phyloP scores from a whole-genome alignment of 2,329 filamentous ascomycete genomes.

The Metarhizium album region DNA sequence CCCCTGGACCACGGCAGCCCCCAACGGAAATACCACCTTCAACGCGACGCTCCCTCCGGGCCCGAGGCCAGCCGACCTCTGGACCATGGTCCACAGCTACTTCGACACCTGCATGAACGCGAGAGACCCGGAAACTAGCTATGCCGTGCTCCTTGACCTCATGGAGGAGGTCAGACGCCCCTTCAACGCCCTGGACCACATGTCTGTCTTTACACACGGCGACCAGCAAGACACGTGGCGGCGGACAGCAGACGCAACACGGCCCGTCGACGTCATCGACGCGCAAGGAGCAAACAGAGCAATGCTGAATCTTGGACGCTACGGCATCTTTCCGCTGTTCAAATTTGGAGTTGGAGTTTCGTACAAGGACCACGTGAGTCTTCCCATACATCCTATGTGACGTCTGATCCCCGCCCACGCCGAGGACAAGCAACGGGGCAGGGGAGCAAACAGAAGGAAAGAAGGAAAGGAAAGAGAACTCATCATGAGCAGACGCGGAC shows the following conservation, averaged over 20 bases:
- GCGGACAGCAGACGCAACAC: not conserved
- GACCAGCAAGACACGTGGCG: not conserved
- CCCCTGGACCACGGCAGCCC: not conserved
- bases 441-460: no score
- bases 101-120: slow-evolving; percentile 5
- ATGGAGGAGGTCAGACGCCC: slow-evolving; percentile 4
- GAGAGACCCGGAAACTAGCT: not conserved
- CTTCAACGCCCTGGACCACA: slow-evolving; percentile 1
- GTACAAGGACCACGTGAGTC: no score
- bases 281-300: slow-evolving; percentile 1
- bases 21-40: not conserved
- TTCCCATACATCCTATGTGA: no score
- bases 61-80: not conserved
- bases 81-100: slow-evolving; percentile 2
- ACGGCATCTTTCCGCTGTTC: slow-evolving; percentile 8
- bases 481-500: not conserved
- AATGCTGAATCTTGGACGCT: not conserved
- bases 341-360: no score
- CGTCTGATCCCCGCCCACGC: no score
- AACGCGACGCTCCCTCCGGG: not conserved
- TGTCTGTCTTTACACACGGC: not conserved
- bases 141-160: slow-evolving; percentile 2
- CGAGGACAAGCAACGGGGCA: no score
- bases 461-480: no score
- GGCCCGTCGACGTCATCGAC: slow-evolving; percentile 4